Conservation (phyloP, 495 filamentous ascomycete genomes). For the Oidiodendron maius region DNA sequence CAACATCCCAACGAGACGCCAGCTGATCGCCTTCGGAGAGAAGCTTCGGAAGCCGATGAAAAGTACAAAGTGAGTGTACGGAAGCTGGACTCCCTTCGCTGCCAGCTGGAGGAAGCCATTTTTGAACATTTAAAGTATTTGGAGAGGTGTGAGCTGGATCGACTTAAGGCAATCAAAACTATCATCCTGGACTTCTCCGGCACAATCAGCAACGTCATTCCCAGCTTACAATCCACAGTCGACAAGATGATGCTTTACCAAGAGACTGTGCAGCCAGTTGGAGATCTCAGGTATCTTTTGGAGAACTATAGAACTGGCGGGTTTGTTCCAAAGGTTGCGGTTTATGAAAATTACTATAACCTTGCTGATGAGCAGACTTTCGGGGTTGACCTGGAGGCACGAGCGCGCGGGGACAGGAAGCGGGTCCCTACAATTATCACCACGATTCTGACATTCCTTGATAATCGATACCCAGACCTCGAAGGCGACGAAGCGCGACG, state of each 20-base stretch:
- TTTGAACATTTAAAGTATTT: slow-evolving; percentile 89
- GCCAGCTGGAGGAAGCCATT: slow-evolving; percentile 91
- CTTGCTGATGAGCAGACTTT: slow-evolving; percentile 97
- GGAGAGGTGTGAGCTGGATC: slow-evolving; percentile 94
- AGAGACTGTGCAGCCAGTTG: slow-evolving; percentile 89
- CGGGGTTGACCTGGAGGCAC: slow-evolving; percentile 91
- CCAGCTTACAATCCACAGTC: slow-evolving; percentile 86
- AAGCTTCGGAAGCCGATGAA: slow-evolving; percentile 88
- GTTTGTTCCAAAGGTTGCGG: slow-evolving; percentile 84
- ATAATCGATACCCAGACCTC: slow-evolving; percentile 94
- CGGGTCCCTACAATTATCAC: slow-evolving; percentile 92
- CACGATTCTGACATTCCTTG: slow-evolving; percentile 85
- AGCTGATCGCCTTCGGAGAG: slow-evolving; percentile 75
- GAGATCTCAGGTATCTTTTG: slow-evolving; percentile 90
- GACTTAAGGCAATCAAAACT: slow-evolving; percentile 95
- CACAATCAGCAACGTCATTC: slow-evolving; percentile 96
- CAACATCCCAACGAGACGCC: slow-evolving; percentile 88
- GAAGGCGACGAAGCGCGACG: slow-evolving; percentile 94
- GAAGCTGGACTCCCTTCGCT: slow-evolving; percentile 83
- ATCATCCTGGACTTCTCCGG: slow-evolving; percentile 97
- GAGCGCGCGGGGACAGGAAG: slow-evolving; percentile 89
- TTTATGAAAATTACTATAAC: slow-evolving; percentile 99
- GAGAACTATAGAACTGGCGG: slow-evolving; percentile 95
- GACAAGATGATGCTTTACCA: slow-evolving; percentile 99
- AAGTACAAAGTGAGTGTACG: slow-evolving; percentile 81